Conservation (phyloP, 2,329 filamentous ascomycete species). For the Conoideocrella luteorostrata region DNA sequence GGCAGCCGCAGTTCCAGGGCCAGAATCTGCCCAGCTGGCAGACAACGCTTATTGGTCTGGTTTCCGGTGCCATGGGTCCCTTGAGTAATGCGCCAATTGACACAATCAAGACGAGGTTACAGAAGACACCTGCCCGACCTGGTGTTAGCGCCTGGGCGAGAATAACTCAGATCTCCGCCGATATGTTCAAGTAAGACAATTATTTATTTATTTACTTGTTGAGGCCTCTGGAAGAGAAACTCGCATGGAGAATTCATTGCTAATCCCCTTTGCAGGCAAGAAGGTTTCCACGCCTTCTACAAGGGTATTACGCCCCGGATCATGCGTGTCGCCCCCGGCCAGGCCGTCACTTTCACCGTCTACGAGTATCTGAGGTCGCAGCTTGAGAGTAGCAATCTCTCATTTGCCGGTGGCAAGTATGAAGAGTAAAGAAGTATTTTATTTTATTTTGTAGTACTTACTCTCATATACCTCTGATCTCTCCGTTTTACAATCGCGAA, state of each 20-base stretch:
- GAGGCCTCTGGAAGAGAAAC: background rate
- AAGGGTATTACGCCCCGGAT: conserved; percentile 97
- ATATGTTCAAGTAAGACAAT: conserved; percentile 86
- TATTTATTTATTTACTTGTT: too few species aligned
- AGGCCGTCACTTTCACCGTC: conserved; percentile 72
- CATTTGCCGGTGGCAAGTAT: conserved; percentile 56
- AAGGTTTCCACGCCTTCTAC: conserved; percentile 92
- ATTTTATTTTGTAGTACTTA: too few species aligned
- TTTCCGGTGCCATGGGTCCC: conserved; percentile 91
- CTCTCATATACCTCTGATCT: too few species aligned
- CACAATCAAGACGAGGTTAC: conserved; percentile 95
- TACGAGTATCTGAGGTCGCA: conserved; percentile 72
- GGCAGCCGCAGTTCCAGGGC: conserved; percentile 62
- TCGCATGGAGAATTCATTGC: background rate
- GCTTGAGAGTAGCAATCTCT: conserved; percentile 59
- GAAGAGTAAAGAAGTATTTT: too few species aligned
- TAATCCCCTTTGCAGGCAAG: conserved; percentile 52
- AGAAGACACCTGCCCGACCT: conserved; percentile 77
- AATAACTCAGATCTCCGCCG: conserved; percentile 69
- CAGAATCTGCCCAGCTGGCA: conserved; percentile 75
- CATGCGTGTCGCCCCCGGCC: conserved; percentile 94
- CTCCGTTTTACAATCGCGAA: too few species aligned
- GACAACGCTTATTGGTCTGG: conserved; percentile 83
- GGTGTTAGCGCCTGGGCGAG: conserved; percentile 75
- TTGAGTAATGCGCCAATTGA: conserved; percentile 97